These are phyloP conservation scores for Eimeria praecox DNA, from an alignment of 169 alveolate species.

Conservation along the genomic window DNA sequence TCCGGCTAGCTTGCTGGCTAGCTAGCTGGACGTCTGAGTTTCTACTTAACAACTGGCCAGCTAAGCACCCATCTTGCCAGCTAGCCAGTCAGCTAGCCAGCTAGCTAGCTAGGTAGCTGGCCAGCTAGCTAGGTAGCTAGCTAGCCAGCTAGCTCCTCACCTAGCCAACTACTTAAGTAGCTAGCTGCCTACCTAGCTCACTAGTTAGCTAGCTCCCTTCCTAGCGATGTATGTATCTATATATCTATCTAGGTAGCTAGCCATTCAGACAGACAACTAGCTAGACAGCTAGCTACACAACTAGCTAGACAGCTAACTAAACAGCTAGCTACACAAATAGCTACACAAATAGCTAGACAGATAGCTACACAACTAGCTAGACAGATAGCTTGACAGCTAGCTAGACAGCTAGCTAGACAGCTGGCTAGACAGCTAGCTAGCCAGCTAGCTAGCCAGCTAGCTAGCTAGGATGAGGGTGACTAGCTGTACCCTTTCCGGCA, in stretches of 20 bases:
- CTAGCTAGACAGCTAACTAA: not conserved
- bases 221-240: too few species aligned
- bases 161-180: not conserved
- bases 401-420: too few species aligned
- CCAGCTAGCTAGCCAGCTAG: too few species aligned
- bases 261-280: too few species aligned
- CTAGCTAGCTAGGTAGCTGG: not conserved
- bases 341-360: too few species aligned
- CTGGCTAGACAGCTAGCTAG: too few species aligned
- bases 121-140: not conserved
- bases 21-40: not conserved
- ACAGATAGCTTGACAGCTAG: not conserved
- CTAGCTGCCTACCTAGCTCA: not conserved
- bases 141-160: not conserved
- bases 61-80: not conserved
- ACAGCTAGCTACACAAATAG: too few species aligned
- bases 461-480: not conserved
- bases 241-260: not conserved
- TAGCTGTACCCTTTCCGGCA: conserved; percentile 81
- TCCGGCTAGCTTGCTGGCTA: not conserved
- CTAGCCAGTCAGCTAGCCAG: too few species aligned
- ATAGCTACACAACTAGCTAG: not conserved
- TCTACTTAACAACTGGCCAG: not conserved
- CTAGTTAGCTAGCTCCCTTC: too few species aligned
- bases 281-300: not conserved